Percentiles rank a stretch among this genome's conserved stretches.
phyloP scores from a whole-genome alignment of 768 basidiomycete species.

The Boletus reticulatus region DNA sequence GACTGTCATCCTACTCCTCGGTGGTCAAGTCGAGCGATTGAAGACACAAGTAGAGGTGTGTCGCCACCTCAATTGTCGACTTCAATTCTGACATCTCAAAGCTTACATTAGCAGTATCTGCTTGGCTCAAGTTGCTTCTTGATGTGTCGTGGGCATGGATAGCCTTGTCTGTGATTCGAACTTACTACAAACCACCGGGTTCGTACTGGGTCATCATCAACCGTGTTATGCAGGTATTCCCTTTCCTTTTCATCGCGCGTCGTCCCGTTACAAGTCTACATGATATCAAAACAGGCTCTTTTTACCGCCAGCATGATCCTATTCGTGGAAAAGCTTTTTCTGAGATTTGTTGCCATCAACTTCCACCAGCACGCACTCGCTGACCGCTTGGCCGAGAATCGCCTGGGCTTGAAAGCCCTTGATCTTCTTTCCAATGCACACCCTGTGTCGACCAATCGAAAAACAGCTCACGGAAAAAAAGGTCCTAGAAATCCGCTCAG shows the following conservation, averaged over 20 bases:
- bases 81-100: slow-evolving; percentile 23
- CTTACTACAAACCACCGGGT: slow-evolving; percentile 57
- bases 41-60: slow-evolving; percentile 68
- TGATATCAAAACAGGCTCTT: slow-evolving; percentile 35
- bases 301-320: slow-evolving; percentile 45
- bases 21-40: slow-evolving; percentile 61
- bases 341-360: slow-evolving; percentile 77
- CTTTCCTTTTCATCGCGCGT: background rate
- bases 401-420: slow-evolving; percentile 64
- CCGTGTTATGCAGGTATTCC: slow-evolving; percentile 62
- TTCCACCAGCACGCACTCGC: slow-evolving; percentile 77
- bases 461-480: slow-evolving; percentile 42
- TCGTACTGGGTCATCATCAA: slow-evolving; percentile 68
- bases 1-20: slow-evolving; percentile 49
- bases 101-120: slow-evolving; percentile 65
- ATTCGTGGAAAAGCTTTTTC: slow-evolving; percentile 55
- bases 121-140: slow-evolving; percentile 69
- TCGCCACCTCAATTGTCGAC: background rate
- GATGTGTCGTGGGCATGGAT: slow-evolving; percentile 76
- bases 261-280: slow-evolving; percentile 3
- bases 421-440: slow-evolving; percentile 71
- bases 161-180: slow-evolving; percentile 59
- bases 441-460: slow-evolving; percentile 34
- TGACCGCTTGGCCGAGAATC: slow-evolving; percentile 70
- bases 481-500: slow-evolving; percentile 42